These are phyloP conservation scores for Serendipita vermifera DNA, from an alignment of 768 basidiomycete genomes.

Conservation along the genomic window DNA sequence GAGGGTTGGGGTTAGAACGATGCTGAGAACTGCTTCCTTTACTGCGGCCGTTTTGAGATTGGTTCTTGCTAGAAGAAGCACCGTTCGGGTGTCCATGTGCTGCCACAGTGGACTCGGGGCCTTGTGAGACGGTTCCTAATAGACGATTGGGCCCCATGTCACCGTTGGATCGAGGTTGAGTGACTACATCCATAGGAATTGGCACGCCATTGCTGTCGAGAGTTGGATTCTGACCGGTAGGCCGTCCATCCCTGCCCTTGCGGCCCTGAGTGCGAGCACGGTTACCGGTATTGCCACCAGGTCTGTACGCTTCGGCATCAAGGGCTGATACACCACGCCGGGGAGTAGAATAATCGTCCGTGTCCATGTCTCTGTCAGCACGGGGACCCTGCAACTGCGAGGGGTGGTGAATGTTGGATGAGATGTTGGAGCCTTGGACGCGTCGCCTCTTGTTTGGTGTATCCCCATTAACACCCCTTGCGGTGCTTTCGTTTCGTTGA, in stretches of 20 bases:
- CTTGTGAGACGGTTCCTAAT: neutral
- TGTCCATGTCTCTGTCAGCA: constrained; percentile 6
- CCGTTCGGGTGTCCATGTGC: neutral
- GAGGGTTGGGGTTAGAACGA: neutral
- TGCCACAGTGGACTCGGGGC: neutral
- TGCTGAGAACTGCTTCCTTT: neutral
- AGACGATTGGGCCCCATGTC: neutral
- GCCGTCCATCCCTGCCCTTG: neutral
- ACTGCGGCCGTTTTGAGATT: neutral
- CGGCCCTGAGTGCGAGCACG: neutral
- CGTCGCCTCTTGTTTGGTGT: constrained; percentile 1
- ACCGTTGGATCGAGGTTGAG: neutral
- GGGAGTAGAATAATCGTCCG: constrained; percentile 5
- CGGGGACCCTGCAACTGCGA: neutral
- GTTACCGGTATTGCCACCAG: neutral
- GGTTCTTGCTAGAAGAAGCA: neutral
- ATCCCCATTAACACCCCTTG: neutral
- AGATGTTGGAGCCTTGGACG: neutral
- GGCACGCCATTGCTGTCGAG: neutral
- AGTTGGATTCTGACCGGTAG: neutral
- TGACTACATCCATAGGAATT: neutral
- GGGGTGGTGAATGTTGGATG: too few species aligned
- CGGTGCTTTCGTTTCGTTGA: neutral
- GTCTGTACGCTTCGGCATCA: neutral
- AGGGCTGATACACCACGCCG: neutral